A percentile compares a stretch with the other conserved stretches of the same genome.
Evolutionary conservation across 2,329 filamentous ascomycete genomes (phyloP).

Genomic region (Trichoderma pleuroti): DNA sequence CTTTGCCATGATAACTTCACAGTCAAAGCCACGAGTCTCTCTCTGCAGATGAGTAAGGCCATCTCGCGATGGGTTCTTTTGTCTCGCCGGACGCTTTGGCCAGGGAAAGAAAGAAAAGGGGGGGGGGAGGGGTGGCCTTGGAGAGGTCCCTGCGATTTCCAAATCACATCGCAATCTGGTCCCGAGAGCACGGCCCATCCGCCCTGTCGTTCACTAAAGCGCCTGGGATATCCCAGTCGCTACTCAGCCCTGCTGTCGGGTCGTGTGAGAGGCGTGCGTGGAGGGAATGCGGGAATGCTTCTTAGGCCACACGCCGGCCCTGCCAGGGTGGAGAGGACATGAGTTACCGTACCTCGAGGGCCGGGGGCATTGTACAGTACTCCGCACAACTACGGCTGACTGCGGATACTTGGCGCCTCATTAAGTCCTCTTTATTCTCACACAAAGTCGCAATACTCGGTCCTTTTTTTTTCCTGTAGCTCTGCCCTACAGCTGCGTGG

Average conservation of each 20-base stretch:
- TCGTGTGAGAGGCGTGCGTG: slow-evolving; percentile 12
- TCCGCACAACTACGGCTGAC: slow-evolving; percentile 5
- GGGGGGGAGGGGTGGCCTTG: background rate
- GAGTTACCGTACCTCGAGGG: background rate
- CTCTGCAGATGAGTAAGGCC: background rate
- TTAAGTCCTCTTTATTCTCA: slow-evolving; percentile 5
- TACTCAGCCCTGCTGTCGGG: slow-evolving; percentile 19
- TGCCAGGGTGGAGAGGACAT: slow-evolving; percentile 2
- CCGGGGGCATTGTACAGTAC: slow-evolving; percentile 1
- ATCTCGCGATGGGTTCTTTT: background rate
- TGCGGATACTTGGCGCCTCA: slow-evolving; percentile 15
- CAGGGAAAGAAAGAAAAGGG: background rate
- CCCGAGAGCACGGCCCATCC: slow-evolving; percentile 14
- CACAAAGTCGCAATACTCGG: background rate
- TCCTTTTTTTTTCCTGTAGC: slow-evolving; percentile 3
- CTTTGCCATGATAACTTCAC: background rate
- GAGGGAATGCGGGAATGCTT: slow-evolving; percentile 3
- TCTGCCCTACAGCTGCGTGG: slow-evolving; percentile 13
- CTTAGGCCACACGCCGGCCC: background rate
- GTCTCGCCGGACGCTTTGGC: background rate
- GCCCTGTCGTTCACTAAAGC: slow-evolving; percentile 9
- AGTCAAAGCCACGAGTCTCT: background rate
- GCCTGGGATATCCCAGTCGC: slow-evolving; percentile 10
- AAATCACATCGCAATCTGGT: slow-evolving; percentile 19
- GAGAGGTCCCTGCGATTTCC: background rate